phyloP scores from a whole-genome alignment of 441 rosid species.

The Flueggea neowawraea region DNA sequence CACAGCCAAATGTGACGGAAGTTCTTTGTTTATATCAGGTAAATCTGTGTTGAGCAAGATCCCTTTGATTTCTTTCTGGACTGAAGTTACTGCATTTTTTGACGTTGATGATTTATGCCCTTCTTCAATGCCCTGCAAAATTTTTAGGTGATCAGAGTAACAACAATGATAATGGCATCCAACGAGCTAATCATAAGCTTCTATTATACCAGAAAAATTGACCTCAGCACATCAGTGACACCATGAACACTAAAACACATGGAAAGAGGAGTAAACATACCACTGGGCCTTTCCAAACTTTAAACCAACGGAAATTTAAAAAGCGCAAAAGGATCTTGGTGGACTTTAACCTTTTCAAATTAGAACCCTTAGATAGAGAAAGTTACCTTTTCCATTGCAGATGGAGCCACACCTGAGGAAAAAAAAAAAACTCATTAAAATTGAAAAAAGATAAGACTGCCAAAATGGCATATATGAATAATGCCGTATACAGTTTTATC shows the following conservation, averaged over 20 bases:
- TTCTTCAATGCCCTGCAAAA: conserved; percentile 29
- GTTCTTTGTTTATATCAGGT: conserved; percentile 56
- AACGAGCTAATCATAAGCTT: too few relatives aligned
- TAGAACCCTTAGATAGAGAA: conserved; percentile 2
- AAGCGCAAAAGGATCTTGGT: too few relatives aligned
- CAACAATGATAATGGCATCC: too few relatives aligned
- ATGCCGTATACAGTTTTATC: not conserved
- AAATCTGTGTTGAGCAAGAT: conserved; percentile 24
- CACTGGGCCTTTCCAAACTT: too few relatives aligned
- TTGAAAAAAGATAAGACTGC: not conserved
- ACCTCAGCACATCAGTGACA: too few relatives aligned
- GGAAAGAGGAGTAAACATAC: too few relatives aligned
- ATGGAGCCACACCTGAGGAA: conserved; percentile 51
- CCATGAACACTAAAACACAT: too few relatives aligned
- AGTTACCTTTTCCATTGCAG: conserved; percentile 49
- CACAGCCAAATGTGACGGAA: conserved; percentile 30
- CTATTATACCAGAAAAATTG: too few relatives aligned
- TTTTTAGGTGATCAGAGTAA: too few relatives aligned
- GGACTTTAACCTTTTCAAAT: not conserved
- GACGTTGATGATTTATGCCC: conserved; percentile 19
- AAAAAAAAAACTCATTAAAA: conserved; percentile 18
- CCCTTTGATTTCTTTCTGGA: conserved; percentile 25
- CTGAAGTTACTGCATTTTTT: conserved; percentile 25
- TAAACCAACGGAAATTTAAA: too few relatives aligned
- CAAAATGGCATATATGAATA: conserved; percentile 4